Base-by-base conservation (phyloP, 1,284 basidiomycete genomes). In the Mycosarcoma mackinlayi region DNA sequence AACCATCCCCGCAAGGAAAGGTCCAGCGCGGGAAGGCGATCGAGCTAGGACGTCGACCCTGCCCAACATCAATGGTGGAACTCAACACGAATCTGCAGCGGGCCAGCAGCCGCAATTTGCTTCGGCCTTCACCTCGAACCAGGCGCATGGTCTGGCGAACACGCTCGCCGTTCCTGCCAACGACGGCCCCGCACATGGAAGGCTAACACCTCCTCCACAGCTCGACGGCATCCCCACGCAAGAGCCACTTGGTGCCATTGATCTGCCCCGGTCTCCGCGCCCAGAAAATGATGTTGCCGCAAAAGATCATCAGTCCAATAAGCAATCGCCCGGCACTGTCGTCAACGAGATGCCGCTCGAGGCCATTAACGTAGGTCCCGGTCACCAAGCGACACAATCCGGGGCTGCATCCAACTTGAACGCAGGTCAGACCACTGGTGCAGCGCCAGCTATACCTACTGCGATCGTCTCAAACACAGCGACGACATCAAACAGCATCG, bases 231-330 rank as follows among this genome's bases (percentile, higher is more conserved):
- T 74, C 14, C 68, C 68, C 19, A 45, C 50, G 0, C 72, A 72
- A 31, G 68, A 74, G 40, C 72, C 74, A n/a, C 57, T 76, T 3
- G 72, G 63, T 6, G 46, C 64, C 4, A 67, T 65, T 27, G 74
- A 69, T 37, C 31, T 74, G 40, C 67, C 63, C 16, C 35, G 64
- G 13, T 62, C 54, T 13, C 55, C 57, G 40, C 63, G 59, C 34
- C 55, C 53, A 3, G 59, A 62, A 19, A 31, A 30, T 23, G 45
- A 28, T 7, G 39, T 39, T 6, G 28, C 19, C 7, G 27, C 34
- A 9, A 51, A 21, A 11, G 42, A 38, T 10, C 47, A 51, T 13
- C 23, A 33, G 0, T 28, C 57, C 3, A 34, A 30, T 8, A 33
- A 38, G 2, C 44, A 52, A 14, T 55, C 63, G 4, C 48, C 55